These are phyloP conservation scores for Margaritispora aquatica DNA, from an alignment of 495 filamentous ascomycete genomes.

Conservation along the genomic window DNA sequence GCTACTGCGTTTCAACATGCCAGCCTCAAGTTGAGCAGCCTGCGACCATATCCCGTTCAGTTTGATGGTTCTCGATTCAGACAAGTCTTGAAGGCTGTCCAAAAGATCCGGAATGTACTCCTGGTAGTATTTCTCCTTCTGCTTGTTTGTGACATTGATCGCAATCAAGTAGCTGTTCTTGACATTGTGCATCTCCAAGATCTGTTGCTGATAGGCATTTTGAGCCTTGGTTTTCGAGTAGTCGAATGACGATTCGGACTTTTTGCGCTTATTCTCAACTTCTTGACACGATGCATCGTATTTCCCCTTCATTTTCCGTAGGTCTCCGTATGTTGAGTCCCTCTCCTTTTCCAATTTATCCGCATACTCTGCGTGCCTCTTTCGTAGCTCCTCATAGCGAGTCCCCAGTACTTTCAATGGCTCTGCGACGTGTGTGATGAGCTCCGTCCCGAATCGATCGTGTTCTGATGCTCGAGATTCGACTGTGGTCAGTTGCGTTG, in stretches of 20 bases:
- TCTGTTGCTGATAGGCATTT: conserved; percentile 80
- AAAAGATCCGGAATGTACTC: conserved; percentile 93
- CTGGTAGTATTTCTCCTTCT: conserved; percentile 94
- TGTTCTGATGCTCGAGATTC: conserved; percentile 86
- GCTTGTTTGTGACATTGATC: conserved; percentile 93
- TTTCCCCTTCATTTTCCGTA: conserved; percentile 86
- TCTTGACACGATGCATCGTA: conserved; percentile 93
- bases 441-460: conserved; percentile 70
- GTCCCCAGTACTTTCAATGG: conserved; percentile 64
- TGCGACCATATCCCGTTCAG: conserved; percentile 81
- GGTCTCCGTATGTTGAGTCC: conserved; percentile 72
- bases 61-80: conserved; percentile 76
- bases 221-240: conserved; percentile 81
- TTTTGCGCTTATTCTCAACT: conserved; percentile 90
- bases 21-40: conserved; percentile 70
- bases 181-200: conserved; percentile 89
- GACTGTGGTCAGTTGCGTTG: conserved; percentile 81
- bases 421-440: conserved; percentile 74
- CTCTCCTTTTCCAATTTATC: conserved; percentile 83
- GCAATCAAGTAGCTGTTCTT: conserved; percentile 97
- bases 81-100: conserved; percentile 85
- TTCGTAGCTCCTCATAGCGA: conserved; percentile 88
- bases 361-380: conserved; percentile 84
- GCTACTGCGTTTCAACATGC: conserved; percentile 62
- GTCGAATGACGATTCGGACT: conserved; percentile 84